phyloP scores from a whole-genome alignment of 2,329 filamentous ascomycete genomes.

The Nemania serpens region DNA sequence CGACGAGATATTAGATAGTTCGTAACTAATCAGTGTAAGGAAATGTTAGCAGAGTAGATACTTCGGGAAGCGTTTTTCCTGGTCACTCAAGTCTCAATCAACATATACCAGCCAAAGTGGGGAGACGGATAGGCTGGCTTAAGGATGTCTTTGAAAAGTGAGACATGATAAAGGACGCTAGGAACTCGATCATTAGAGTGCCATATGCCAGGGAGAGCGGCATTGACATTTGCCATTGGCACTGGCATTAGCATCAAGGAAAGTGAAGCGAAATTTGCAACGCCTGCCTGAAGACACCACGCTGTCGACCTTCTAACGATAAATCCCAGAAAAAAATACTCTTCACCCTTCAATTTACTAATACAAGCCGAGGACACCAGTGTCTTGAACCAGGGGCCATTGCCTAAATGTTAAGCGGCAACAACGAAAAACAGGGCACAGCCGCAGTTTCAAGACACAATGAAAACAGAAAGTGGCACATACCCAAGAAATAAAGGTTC shows the following conservation, averaged over 20 bases:
- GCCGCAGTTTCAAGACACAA: neutral
- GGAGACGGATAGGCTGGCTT: neutral
- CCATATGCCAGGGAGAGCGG: neutral
- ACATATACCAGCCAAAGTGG: slow-evolving; percentile 12
- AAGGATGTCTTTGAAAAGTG: slow-evolving; percentile 6
- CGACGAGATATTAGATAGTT: slow-evolving; percentile 39
- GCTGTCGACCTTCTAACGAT: neutral
- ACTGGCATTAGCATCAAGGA: neutral
- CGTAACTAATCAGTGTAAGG: slow-evolving; percentile 25
- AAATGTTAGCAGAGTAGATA: slow-evolving; percentile 15
- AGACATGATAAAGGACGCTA: slow-evolving; percentile 6
- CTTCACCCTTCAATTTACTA: neutral
- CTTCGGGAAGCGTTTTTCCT: neutral
- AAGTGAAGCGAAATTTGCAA: neutral
- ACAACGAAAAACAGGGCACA: neutral
- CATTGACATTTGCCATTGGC: neutral
- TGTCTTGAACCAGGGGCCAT: neutral
- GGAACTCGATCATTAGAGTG: neutral
- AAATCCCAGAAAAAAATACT: neutral
- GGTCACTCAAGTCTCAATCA: slow-evolving; percentile 6
- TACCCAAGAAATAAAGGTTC: slow-evolving; percentile 29
- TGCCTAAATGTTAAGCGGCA: neutral
- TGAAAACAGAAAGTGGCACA: slow-evolving; percentile 2
- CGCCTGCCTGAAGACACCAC: neutral
- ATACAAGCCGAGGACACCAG: neutral